These are phyloP conservation scores for Fraxinus sp. DNA, from an alignment of 305 asterid species.

Conservation along the genomic window DNA sequence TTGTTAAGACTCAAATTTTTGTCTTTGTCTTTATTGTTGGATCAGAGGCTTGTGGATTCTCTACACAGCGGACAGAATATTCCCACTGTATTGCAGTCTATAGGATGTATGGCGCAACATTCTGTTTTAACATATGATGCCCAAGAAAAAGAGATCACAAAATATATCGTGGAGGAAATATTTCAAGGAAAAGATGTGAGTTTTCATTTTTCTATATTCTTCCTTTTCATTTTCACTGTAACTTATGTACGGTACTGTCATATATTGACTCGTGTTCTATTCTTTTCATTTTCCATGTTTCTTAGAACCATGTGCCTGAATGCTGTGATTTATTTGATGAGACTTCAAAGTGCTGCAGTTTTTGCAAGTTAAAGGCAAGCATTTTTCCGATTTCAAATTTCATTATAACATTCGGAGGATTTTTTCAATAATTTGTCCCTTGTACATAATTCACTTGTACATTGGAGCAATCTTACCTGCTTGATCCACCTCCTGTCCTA, in stretches of 20 bases:
- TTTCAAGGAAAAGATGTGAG: conserved; percentile 60
- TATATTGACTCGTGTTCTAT: conserved; percentile 26
- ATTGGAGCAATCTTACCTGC: neutral
- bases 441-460: neutral
- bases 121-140: conserved; percentile 56
- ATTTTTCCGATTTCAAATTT: conserved; percentile 18
- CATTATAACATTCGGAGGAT: conserved; percentile 7
- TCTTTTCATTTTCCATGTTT: conserved; percentile 29
- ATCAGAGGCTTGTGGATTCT: conserved; percentile 61
- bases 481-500: neutral
- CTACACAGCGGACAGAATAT: conserved; percentile 48
- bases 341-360: conserved; percentile 52
- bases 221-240: conserved; percentile 18
- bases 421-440: neutral
- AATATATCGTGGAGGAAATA: conserved; percentile 60
- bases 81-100: conserved; percentile 73
- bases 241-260: conserved; percentile 11
- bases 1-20: conserved; percentile 7
- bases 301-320: conserved; percentile 51
- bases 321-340: conserved; percentile 35
- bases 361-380: conserved; percentile 76
- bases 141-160: conserved; percentile 53
- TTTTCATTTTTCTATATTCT: conserved; percentile 26
- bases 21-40: conserved; percentile 25
- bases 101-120: conserved; percentile 73